Evolutionary conservation across 106 monocot species (phyloP), one percentile per base, ranked within the genome.

Genomic region (Hemerocallis citrina): DNA sequence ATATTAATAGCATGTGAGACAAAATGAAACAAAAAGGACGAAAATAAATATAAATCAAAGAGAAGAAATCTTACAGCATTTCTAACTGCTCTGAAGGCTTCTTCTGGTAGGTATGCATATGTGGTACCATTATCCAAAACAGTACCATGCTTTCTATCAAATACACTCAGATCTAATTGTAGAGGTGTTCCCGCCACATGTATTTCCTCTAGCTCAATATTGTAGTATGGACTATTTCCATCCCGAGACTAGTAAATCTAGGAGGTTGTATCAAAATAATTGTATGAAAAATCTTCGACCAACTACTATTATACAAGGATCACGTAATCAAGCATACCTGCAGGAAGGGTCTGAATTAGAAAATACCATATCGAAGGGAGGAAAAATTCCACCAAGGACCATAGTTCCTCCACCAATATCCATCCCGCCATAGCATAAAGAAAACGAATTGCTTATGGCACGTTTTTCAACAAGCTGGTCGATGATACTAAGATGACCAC

Each of bases 91-190:
- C 31, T 21, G 67, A 88, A 92, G 64, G 87, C 92, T 40, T 70
- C 65, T 67, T 78, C 69, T 28, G 92, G 92, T 58, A 92, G 64
- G 55, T 92, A 92, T 40, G 92, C 87, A 78, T 81, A 88, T 55
- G 92, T 92, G 13, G 92, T 92, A 13, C 92, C 92, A 70, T 87
- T 92, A 74, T 92, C 92, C 74, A 92, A 75, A 37, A 92, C 65
- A 54, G 92, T 88, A 41, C 92, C 92, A 57, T 88, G 75, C 59
- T 72, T 75, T 25, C 71, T 40, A 62, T 92, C 65, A 63, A 92
- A 92, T 1, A 84, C 65, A 58, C 49, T 81, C 3, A 81, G 66
- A 35, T 88, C 58, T 55, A 92, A 50, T 4, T 43, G 69, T 73
- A 92, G 47, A 7, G 70, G 39, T 55, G 73, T 74, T 52, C 92